Base-by-base conservation (phyloP, 345 rosid species). In the Salix exigua region DNA sequence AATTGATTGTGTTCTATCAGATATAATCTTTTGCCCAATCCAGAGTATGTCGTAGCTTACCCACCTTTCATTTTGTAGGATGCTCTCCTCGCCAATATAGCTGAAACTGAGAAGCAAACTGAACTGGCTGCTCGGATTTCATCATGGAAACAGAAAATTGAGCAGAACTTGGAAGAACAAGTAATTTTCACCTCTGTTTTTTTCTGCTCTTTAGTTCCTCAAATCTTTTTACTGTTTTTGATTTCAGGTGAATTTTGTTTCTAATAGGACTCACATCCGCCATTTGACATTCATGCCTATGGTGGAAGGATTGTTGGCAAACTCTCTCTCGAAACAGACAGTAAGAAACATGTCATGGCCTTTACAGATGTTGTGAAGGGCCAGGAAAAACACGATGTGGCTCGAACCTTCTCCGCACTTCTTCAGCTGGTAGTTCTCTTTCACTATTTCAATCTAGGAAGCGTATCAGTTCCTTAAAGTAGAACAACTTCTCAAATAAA, bases 131-230 rank as follows among this genome's bases (percentile, higher is more conserved):
- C 92, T 79, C 94, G 97, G 40, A 97, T 94, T 72, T 89, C 97
- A 62, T 81, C 91, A 0, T 96, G 99, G 99, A 93, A 92, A 86
- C 97, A 90, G 78, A 96, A 92, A 75, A 94, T 96, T 72, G 99
- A 96, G 85, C 85, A 79, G 72, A 92, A 88, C 86, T 88, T 96
- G 88, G 93, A 92, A 81, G 97, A 92, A 85, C 98, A 96, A 85
- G 99, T 93, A 88, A 74, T 63, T 70, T 50, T 40, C 38, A 63
- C 40, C 26, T 28, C 63, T 66, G 26, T 63, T 55, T 55, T 38
- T 46, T 78, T 25, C 37, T 73, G 11, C 0, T 44, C 66, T 72
- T 37, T 16, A 38, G 16, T 66, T 79, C 25, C 14, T 44, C 74
- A 25, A 17, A 58, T 58, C 53, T 37, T 1, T 67, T 5, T 1